A percentile compares a stretch with the other conserved stretches of the same genome.
These are phyloP conservation scores for Dendrostoma leiphaemia DNA, from an alignment of 2,329 filamentous ascomycete genomes.

Conservation along the genomic window DNA sequence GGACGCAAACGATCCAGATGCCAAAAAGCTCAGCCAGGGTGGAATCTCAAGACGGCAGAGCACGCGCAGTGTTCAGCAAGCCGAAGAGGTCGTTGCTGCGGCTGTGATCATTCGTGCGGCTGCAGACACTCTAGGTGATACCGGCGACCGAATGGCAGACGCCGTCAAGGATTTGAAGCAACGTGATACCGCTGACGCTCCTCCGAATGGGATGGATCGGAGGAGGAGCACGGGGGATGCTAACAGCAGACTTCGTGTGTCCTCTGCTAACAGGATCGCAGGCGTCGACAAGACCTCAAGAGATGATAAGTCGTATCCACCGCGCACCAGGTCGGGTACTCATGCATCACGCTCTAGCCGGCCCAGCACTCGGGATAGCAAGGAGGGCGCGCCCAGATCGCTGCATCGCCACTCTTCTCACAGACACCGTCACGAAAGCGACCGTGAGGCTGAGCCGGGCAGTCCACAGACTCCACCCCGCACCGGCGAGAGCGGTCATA, in stretches of 20 bases:
- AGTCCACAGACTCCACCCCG: slow-evolving; percentile 37
- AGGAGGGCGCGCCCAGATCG: slow-evolving; percentile 28
- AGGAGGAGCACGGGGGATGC: slow-evolving; percentile 16
- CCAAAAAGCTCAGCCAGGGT: slow-evolving; percentile 38
- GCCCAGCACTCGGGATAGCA: slow-evolving; percentile 30
- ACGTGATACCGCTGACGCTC: slow-evolving; percentile 14
- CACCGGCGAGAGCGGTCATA: slow-evolving; percentile 45
- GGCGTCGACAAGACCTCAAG: slow-evolving; percentile 42
- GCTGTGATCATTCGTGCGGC: slow-evolving; percentile 54
- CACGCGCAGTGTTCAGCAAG: slow-evolving; percentile 42
- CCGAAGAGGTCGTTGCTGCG: slow-evolving; percentile 52
- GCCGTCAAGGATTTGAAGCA: slow-evolving; percentile 27
- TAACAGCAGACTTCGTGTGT: slow-evolving; percentile 33
- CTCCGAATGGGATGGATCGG: slow-evolving; percentile 15
- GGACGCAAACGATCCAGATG: slow-evolving; percentile 36
- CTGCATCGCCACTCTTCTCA: slow-evolving; percentile 30
- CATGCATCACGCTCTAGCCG: slow-evolving; percentile 17
- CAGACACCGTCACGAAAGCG: slow-evolving; percentile 38
- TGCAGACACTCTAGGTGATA: slow-evolving; percentile 38
- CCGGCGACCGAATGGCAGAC: slow-evolving; percentile 21
- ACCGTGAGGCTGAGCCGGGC: slow-evolving; percentile 32
- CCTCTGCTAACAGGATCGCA: slow-evolving; percentile 56
- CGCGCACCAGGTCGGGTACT: slow-evolving; percentile 29
- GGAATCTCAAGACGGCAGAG: slow-evolving; percentile 44
- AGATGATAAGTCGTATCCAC: slow-evolving; percentile 30